phyloP scores from a whole-genome alignment of 1,284 basidiomycete genomes.

The Flammula alnicola region DNA sequence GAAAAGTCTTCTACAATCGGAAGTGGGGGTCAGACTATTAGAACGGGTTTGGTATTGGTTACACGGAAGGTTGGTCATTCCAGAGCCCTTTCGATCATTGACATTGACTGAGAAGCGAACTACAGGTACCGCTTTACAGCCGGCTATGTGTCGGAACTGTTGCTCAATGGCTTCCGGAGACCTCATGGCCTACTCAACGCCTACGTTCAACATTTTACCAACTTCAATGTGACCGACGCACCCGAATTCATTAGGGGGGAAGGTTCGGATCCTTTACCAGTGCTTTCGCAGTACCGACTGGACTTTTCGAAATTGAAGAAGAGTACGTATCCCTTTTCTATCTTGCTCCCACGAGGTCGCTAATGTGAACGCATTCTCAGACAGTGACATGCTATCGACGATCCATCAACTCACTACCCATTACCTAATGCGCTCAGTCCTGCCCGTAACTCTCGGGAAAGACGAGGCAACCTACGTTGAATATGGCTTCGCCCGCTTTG shows the following conservation, averaged over 20 bases:
- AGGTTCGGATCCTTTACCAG: conserved; percentile 28
- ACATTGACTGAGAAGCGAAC: not conserved
- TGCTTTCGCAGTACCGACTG: conserved; percentile 39
- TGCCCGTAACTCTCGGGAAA: conserved; percentile 36
- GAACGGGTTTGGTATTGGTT: conserved; percentile 45
- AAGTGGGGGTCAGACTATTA: conserved; percentile 34
- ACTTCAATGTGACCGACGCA: conserved; percentile 41
- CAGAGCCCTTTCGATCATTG: not conserved
- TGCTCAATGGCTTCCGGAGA: conserved; percentile 37
- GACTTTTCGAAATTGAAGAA: conserved; percentile 44
- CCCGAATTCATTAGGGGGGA: conserved; percentile 33
- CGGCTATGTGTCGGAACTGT: conserved; percentile 40
- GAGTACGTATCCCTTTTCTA: conserved; percentile 29
- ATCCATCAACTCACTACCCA: conserved; percentile 41
- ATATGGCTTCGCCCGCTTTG: conserved; percentile 44
- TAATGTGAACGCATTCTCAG: too few relatives aligned
- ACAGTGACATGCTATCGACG: conserved; percentile 40
- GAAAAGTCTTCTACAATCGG: conserved; percentile 26
- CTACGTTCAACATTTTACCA: conserved; percentile 42
- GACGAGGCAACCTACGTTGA: conserved; percentile 45
- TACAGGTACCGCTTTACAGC: conserved; percentile 45
- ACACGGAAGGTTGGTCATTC: conserved; percentile 38
- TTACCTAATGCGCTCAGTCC: conserved; percentile 41
- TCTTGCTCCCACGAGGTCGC: too few relatives aligned
- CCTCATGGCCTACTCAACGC: conserved; percentile 42